Evolutionary conservation across 192 early-diverging fungal species (phyloP).

Genomic region (Backusella circina): DNA sequence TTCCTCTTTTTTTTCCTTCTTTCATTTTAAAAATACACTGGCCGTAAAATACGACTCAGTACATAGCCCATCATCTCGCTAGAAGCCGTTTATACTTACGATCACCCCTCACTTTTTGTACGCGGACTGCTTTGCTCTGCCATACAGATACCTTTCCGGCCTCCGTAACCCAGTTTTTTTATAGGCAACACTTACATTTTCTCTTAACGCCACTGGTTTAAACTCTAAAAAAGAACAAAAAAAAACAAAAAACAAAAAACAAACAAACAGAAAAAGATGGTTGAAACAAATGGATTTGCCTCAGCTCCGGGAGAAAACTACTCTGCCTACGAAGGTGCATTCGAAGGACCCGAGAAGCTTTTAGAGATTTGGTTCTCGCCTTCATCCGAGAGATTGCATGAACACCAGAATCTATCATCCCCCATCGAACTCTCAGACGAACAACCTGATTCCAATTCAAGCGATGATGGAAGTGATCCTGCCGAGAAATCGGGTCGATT

Average conservation of each 20-base stretch:
- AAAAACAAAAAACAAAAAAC: neutral
- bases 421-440: neutral
- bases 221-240: neutral
- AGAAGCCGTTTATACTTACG: neutral
- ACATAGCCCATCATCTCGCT: neutral
- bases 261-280: neutral
- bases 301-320: slow-evolving; percentile 32
- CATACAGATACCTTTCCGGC: neutral
- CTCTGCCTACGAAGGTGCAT: slow-evolving; percentile 47
- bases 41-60: neutral
- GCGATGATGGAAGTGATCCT: neutral
- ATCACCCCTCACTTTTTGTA: neutral
- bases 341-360: slow-evolving; percentile 98
- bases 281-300: slow-evolving; percentile 6
- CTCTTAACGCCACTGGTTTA: neutral
- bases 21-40: neutral
- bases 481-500: neutral
- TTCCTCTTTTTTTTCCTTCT: neutral
- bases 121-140: neutral
- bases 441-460: neutral
- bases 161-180: neutral
- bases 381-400: slow-evolving; percentile 17
- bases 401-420: slow-evolving; percentile 11
- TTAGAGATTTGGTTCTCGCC: slow-evolving; percentile 94
- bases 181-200: neutral